phyloP scores from a whole-genome alignment of 768 basidiomycete species.

The Trametes punicea region DNA sequence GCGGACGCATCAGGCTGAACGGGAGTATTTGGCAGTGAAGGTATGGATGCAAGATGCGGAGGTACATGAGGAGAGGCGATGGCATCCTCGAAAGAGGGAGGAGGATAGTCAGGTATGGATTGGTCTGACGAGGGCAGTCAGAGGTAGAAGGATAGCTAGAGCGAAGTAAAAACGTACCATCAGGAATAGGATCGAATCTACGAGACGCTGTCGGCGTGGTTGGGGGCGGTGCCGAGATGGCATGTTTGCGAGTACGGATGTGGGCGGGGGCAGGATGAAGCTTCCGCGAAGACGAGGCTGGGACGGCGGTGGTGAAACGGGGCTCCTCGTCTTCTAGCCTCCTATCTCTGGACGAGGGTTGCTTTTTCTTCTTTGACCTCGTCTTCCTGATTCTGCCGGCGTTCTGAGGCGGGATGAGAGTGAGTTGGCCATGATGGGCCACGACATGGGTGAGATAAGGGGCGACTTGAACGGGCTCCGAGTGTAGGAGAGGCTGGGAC shows the following conservation, averaged over 20 bases:
- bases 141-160: background rate
- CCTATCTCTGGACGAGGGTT: conserved; percentile 33
- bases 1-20: background rate
- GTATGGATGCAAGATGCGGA: conserved; percentile 19
- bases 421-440: conserved; percentile 50
- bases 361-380: conserved; percentile 33
- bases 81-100: conserved; percentile 77
- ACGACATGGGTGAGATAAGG: conserved; percentile 59
- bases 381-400: conserved; percentile 44
- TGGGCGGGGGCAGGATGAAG: conserved; percentile 16
- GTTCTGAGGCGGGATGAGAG: conserved; percentile 50
- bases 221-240: conserved; percentile 13
- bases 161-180: conserved; percentile 10
- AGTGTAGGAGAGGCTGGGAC: conserved; percentile 20
- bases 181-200: conserved; percentile 10
- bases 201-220: background rate
- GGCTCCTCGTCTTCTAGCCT: conserved; percentile 27
- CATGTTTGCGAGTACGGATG: conserved; percentile 18
- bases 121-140: conserved; percentile 13
- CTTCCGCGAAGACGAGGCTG: conserved; percentile 19
- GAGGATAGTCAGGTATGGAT: conserved; percentile 58
- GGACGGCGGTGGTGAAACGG: conserved; percentile 26
- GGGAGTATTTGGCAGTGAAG: background rate
- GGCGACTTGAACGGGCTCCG: conserved; percentile 32
- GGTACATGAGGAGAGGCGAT: conserved; percentile 24